Percentiles rank a stretch among this genome's conserved stretches.
These are phyloP conservation scores for Linnemannia hyalina DNA, from an alignment of 192 early-diverging fungal species.

Conservation along the genomic window DNA sequence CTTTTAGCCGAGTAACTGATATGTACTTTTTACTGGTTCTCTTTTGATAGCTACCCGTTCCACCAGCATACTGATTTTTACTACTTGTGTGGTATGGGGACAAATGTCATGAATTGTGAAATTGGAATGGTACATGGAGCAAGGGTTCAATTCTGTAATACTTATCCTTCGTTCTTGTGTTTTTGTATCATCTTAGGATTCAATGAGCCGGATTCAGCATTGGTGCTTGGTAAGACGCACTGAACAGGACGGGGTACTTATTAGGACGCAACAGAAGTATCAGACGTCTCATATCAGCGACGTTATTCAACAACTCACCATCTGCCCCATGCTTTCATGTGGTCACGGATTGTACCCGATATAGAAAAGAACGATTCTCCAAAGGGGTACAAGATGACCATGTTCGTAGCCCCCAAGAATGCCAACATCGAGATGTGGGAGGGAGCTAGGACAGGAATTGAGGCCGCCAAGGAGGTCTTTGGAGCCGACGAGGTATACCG, in stretches of 20 bases:
- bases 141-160: neutral
- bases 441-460: constrained; percentile 86
- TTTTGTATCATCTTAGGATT: constrained; percentile 69
- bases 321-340: neutral
- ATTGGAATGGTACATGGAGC: neutral
- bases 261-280: too few relatives aligned
- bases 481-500: constrained; percentile 83
- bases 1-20: neutral
- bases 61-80: constrained; percentile 94
- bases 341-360: neutral
- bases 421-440: constrained; percentile 90
- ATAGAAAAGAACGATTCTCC: constrained; percentile 65
- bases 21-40: neutral
- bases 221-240: constrained; percentile 71
- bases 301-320: neutral
- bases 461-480: constrained; percentile 80
- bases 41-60: constrained; percentile 79
- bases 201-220: constrained; percentile 91
- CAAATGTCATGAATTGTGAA: neutral
- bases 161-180: neutral
- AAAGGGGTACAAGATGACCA: constrained; percentile 82
- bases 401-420: constrained; percentile 90
- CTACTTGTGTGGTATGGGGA: constrained; percentile 74
- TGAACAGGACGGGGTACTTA: neutral
- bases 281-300: neutral